Evolutionary conservation across 2,329 filamentous ascomycete species (phyloP), one percentile per base, ranked within the genome.

Genomic region (Penicillium italicum): DNA sequence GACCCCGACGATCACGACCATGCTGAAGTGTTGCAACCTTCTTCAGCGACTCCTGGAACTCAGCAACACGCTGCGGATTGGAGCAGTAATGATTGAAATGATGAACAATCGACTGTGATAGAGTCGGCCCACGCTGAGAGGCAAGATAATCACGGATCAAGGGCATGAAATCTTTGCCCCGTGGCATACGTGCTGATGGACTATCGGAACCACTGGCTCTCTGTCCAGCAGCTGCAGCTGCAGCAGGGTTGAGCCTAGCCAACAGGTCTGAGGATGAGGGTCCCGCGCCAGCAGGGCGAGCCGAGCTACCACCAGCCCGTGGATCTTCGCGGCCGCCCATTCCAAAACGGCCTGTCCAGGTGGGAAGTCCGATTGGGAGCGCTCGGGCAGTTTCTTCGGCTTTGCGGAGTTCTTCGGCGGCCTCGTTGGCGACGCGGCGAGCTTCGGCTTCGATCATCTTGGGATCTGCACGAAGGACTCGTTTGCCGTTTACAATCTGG

Each of bases 311-410:
- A 44, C 69, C 56, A 45, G 66, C 67, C n/a, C 69, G 70, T 57
- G 73, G 80, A 22, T 74, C 74, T 0, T 80, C 79, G 20, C 77
- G 80, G 54, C 92, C 93, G 5, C 85, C 86, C 47, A 87, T 82
- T 10, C 93, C 93, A 44, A 89, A 85, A 64, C 89, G 85, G 1
- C 94, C 93, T 0, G 93, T 97, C 93, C 93, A 97, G 0, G 93
- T 97, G 9, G 94, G 90, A 0, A 89, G 91, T 8, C 93, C 93
- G 31, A 91, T 86, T 0, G 90, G 90, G 1, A 93, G 79, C 9
- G 79, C 81, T 11, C 85, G 82, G 3, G 92, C 91, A 30, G 87
- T 81, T 67, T 92, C 84, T 40, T 84, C 86, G 10, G 91, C 86
- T 56, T 84, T 84, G 30, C 86, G 84, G 2, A 97, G 83, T 61